Conservation (phyloP, 2,329 filamentous ascomycete genomes). For the Fragosphaeria purpurea region DNA sequence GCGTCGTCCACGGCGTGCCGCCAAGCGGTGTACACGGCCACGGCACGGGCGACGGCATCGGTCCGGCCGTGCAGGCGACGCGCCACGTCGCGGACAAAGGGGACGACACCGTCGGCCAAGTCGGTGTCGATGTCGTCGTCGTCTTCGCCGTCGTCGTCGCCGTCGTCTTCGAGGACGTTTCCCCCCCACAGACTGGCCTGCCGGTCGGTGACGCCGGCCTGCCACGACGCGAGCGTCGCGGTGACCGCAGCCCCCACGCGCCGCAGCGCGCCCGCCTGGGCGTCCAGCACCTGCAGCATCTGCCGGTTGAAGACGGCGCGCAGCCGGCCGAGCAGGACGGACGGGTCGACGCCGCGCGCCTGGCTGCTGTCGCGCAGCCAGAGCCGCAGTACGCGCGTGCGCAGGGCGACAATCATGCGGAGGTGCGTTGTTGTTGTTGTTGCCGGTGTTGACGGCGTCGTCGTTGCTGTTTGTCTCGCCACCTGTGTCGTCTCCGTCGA, state of each 20-base stretch:
- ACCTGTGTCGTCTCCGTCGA: too few species aligned
- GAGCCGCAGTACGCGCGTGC: slow-evolving; percentile 59
- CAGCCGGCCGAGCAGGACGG: slow-evolving; percentile 57
- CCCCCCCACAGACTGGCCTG: slow-evolving; percentile 52
- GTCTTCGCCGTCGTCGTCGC: neutral
- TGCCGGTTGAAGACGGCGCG: slow-evolving; percentile 59
- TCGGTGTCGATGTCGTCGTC: slow-evolving; percentile 46
- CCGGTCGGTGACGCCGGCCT: slow-evolving; percentile 38
- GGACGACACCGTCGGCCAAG: slow-evolving; percentile 51
- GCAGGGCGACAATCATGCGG: slow-evolving; percentile 56
- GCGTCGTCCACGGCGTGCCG: slow-evolving; percentile 60
- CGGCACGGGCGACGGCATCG: slow-evolving; percentile 51
- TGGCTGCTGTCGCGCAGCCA: slow-evolving; percentile 64
- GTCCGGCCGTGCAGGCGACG: slow-evolving; percentile 64
- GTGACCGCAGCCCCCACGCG: slow-evolving; percentile 56
- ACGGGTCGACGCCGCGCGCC: slow-evolving; percentile 56
- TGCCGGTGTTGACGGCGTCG: too few species aligned
- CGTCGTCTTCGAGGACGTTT: slow-evolving; percentile 12
- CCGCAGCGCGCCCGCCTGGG: slow-evolving; percentile 53
- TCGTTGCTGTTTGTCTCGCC: too few species aligned
- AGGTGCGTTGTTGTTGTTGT: slow-evolving; percentile 27
- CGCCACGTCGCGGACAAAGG: slow-evolving; percentile 60
- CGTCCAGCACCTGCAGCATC: slow-evolving; percentile 52
- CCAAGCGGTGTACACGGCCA: slow-evolving; percentile 62
- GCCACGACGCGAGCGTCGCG: slow-evolving; percentile 51